Base-by-base conservation (phyloP, 805 yeast species). In the Zygotorulaspora chibaensis region DNA sequence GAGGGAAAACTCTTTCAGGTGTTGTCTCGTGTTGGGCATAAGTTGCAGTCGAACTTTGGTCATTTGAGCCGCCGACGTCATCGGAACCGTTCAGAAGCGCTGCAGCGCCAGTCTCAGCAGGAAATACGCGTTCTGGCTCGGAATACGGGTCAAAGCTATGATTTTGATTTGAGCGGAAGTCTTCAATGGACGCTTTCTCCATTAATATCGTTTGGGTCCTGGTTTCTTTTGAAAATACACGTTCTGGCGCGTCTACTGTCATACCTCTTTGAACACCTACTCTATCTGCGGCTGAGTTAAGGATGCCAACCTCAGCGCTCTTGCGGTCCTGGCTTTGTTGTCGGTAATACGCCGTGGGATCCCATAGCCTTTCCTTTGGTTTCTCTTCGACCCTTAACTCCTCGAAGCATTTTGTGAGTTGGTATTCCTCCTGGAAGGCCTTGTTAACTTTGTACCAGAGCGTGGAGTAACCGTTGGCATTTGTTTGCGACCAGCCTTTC, bases 401-500 rank as follows among this genome's bases (percentile, higher is more conserved):
- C 15, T 45, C 41, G 33, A 51, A 42, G 38, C 42, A 43, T 15
- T 30, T 26, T 6, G 40, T 28, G 23, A 51, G 38, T n/a, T 45
- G 46, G 20, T 40, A 48, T 20, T 46, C 50, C 16, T 34, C 30
- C 29, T 53, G 47, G 26, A 57, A 57, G 4, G 51, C 54, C 12
- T 41, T 16, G 40, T 53, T 56, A 4, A 51, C 41, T 8, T 43
- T 38, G 33, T 49, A 46, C 62, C 62, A 59, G 12, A 35, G 46
- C 13, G 48, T 43, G 2, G 43, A 31, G 28, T 55, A 56, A 16
- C 43, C 43, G 18, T 42, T 35, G 17, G 13, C 38, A n/a, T 45
- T 34, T 25, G 35, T 37, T 26, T 16, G 30, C 8, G 50, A 27
- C 54, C 55, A 50, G 12, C 40, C 41, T 40, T 49, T 69, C 82